phyloP scores from a whole-genome alignment of 169 alveolate species.

The Cryptosporidium ryanae region DNA sequence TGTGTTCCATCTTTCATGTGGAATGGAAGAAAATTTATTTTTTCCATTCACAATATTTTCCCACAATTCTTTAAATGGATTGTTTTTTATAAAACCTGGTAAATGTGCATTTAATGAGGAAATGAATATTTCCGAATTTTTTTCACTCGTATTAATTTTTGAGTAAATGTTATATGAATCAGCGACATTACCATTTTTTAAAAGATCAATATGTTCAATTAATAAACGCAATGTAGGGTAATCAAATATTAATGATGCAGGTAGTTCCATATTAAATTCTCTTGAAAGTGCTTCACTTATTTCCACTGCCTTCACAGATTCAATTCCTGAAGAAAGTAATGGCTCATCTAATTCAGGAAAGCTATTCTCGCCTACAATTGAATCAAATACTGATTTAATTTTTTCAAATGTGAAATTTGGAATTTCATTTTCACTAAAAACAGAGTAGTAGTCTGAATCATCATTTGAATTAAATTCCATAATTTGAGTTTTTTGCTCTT shows the following conservation, averaged over 20 bases:
- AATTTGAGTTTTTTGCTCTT: neutral
- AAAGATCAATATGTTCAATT: slow-evolving; percentile 74
- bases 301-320: slow-evolving; percentile 86
- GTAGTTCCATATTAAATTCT: slow-evolving; percentile 75
- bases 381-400: slow-evolving; percentile 23
- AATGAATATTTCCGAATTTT: neutral
- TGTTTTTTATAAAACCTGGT: slow-evolving; percentile 30
- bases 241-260: slow-evolving; percentile 79
- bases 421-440: slow-evolving; percentile 21
- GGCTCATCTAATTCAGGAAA: slow-evolving; percentile 77
- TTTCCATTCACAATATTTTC: neutral
- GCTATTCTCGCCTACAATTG: slow-evolving; percentile 32
- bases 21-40: slow-evolving; percentile 29
- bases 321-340: slow-evolving; percentile 82
- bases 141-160: neutral
- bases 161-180: neutral
- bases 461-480: slow-evolving; percentile 4
- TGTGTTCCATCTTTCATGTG: slow-evolving; percentile 71
- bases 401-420: slow-evolving; percentile 23
- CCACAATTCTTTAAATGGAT: slow-evolving; percentile 56
- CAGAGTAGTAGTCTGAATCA: slow-evolving; percentile 43
- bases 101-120: slow-evolving; percentile 52
- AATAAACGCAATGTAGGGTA: slow-evolving; percentile 77
- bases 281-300: slow-evolving; percentile 82
- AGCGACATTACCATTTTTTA: slow-evolving; percentile 12